Percentiles rank a stretch among this genome's conserved stretches.
phyloP scores from a whole-genome alignment of 1,139 yeast genomes.

The Spencermartinsiella ligniputridi region DNA sequence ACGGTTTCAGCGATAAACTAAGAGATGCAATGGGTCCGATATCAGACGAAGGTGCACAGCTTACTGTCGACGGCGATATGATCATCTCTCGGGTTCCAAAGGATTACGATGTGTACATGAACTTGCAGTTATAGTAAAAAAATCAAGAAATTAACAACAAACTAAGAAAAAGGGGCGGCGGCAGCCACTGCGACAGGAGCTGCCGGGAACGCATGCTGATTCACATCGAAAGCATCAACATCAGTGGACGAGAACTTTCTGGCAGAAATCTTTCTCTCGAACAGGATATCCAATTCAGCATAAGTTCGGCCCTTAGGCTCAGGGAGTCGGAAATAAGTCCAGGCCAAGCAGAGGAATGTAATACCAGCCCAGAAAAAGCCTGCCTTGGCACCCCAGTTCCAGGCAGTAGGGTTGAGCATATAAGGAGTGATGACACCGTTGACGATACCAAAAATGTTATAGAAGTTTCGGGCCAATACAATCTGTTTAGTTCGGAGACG shows the following conservation, averaged over 20 bases:
- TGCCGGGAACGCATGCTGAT: background rate
- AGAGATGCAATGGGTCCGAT: background rate
- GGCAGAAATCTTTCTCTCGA: constrained; percentile 38
- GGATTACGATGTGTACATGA: background rate
- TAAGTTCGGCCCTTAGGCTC: constrained; percentile 55
- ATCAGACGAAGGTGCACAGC: background rate
- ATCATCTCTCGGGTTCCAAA: background rate
- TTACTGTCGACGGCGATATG: background rate
- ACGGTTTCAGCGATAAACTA: constrained; percentile 27
- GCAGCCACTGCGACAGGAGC: too few species aligned
- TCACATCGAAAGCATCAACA: constrained; percentile 22
- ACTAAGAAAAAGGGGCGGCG: too few species aligned
- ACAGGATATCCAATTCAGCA: constrained; percentile 48
- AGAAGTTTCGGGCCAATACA: constrained; percentile 48
- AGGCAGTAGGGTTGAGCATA: constrained; percentile 54
- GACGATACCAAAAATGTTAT: constrained; percentile 40
- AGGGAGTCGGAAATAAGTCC: constrained; percentile 52
- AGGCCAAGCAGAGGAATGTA: constrained; percentile 28
- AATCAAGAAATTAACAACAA: background rate
- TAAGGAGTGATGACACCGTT: constrained; percentile 46
- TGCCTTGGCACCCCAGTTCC: constrained; percentile 55
- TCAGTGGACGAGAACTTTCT: constrained; percentile 39
- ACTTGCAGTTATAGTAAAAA: background rate
- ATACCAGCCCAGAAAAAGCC: constrained; percentile 56
- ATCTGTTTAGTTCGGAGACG: constrained; percentile 52